These are phyloP conservation scores for Petunia hybrid DNA, from an alignment of 305 asterid genomes.

Conservation along the genomic window DNA sequence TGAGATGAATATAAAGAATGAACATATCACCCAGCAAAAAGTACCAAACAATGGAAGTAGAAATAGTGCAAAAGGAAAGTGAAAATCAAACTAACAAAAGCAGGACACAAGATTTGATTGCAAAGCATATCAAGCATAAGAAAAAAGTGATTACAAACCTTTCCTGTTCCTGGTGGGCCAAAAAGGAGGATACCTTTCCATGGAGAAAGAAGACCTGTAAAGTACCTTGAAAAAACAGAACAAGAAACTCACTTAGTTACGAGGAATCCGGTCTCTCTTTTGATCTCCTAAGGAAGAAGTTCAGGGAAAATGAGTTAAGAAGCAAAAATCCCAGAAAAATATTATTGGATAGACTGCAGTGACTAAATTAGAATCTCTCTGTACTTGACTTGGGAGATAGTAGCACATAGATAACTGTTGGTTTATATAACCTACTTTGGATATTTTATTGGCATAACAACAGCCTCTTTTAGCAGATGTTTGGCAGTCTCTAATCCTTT, in stretches of 20 bases:
- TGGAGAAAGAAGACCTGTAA: conserved; percentile 95
- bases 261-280: conserved; percentile 16
- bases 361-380: neutral
- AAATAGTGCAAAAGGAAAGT: neutral
- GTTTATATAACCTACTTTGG: conserved; percentile 63
- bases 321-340: neutral
- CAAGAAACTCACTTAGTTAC: conserved; percentile 30
- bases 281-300: neutral
- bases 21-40: neutral
- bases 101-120: conserved; percentile 4
- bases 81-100: neutral
- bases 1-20: neutral
- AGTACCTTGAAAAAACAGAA: conserved; percentile 64
- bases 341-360: neutral
- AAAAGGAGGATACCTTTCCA: conserved; percentile 99
- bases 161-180: conserved; percentile 99
- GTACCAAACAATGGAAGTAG: neutral
- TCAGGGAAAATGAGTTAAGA: neutral
- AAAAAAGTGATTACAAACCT: conserved; percentile 55
- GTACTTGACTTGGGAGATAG: neutral
- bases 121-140: conserved; percentile 10
- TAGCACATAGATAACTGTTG: conserved; percentile 35
- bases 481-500: conserved; percentile 95
- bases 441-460: conserved; percentile 97
- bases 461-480: conserved; percentile 90